Conservation (phyloP, 73 alveolate genomes). For the Tetrahymena elliotti region DNA sequence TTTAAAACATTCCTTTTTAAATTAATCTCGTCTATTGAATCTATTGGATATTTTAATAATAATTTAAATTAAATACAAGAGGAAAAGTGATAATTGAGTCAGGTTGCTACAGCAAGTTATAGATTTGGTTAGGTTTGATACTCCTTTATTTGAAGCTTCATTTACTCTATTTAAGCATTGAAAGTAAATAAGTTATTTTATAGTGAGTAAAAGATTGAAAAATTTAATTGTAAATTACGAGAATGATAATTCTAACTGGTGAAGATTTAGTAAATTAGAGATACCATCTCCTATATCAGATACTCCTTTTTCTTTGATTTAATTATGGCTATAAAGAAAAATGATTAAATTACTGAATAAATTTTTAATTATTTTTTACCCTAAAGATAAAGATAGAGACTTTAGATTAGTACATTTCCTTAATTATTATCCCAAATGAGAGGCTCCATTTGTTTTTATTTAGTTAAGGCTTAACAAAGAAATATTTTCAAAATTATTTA, state of each 20-base stretch:
- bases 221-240: background rate
- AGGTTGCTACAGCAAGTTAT: background rate
- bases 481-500: background rate
- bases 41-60: no score
- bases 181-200: no score
- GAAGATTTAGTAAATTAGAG: background rate
- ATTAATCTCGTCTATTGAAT: background rate
- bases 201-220: no score
- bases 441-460: background rate
- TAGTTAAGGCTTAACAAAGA: background rate
- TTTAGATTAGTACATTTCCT: background rate
- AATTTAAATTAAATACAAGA: background rate
- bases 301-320: background rate
- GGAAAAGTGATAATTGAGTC: background rate
- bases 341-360: background rate
- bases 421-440: background rate
- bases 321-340: background rate
- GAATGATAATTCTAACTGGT: background rate
- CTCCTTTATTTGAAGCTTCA: background rate
- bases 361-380: background rate
- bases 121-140: background rate
- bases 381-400: background rate
- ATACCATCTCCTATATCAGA: background rate
- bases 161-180: background rate
- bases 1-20: no score